Evolutionary conservation across 768 basidiomycete species (phyloP), one percentile per base, ranked within the genome.

Genomic region (Mycena galericulata): DNA sequence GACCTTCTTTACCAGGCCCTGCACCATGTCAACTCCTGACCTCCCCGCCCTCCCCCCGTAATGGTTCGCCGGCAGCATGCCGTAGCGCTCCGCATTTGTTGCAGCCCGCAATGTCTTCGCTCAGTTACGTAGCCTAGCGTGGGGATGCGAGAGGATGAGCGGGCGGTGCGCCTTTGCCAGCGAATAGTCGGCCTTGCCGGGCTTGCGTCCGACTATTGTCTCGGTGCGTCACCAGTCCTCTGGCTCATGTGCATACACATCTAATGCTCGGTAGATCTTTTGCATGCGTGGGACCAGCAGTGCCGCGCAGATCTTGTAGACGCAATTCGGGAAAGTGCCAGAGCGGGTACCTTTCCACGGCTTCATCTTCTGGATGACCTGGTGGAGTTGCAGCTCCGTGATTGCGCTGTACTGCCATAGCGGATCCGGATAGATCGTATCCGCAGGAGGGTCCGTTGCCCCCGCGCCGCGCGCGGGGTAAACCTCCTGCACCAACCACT

Each of bases 151-250:
- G 1, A 82, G 76, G 0, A 76, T 73, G 9, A 82, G 78, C 0
- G 79, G 82, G 3, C 79, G 72, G 63, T 76, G 81, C 1, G 80
- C 76, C 20, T 77, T 78, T 6, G 80, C 75, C 1, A 69, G 59
- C 3, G 74, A 49, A 72, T 83, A 84, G 62, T 77, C 75, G 0
- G 72, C 60, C 62, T 79, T 78, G 4, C 80, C 80, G 3, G 83
- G 82, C 66, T 84, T 84, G 2, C 74, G 58, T 0, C 82, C 67
- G 0, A 81, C 78, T 0, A 80, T 62, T 0, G 81, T 81, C 1
- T 41, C 70, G 0, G 73, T 79, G 0, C 30, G 15, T 41, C 70
- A 73, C 79, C 80, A 83, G 15, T 50, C 32, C 0, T 71, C 62
- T 0, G 79, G 81, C 65, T 79, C 78, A 53, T 68, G 47, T 7